phyloP scores from a whole-genome alignment of 1,139 yeast species.

The Kodamaea anthophila region DNA sequence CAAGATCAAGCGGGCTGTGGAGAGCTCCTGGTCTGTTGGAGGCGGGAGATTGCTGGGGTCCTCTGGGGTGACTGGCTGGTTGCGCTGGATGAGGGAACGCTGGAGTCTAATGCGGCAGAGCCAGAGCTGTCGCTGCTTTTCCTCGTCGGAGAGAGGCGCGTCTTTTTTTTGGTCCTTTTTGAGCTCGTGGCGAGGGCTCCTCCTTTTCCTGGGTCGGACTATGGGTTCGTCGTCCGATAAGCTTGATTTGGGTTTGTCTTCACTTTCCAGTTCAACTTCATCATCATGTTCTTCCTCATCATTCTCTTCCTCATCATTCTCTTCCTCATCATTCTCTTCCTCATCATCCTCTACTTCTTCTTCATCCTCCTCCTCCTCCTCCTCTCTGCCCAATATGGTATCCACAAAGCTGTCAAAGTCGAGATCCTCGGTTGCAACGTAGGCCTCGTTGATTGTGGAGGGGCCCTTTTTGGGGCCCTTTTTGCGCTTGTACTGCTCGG shows the following conservation, averaged over 20 bases:
- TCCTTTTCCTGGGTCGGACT: conserved; percentile 6
- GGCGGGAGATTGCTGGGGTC: conserved; percentile 30
- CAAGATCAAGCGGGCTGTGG: conserved; percentile 46
- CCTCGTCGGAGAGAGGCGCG: conserved; percentile 25
- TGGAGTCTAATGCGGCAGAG: conserved; percentile 42
- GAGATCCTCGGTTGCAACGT: conserved; percentile 34
- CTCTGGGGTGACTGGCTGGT: conserved; percentile 34
- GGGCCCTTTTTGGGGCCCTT: conserved; percentile 19
- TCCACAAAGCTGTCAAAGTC: conserved; percentile 35
- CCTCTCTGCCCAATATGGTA: conserved; percentile 20
- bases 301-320: conserved; percentile 14
- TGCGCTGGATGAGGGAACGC: conserved; percentile 40
- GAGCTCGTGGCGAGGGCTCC: background rate
- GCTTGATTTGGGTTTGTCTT: conserved; percentile 6
- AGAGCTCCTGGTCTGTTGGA: conserved; percentile 50
- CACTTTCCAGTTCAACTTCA: conserved; percentile 8
- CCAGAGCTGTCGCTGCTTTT: conserved; percentile 43
- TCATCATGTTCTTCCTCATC: conserved; percentile 9
- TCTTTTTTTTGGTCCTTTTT: conserved; percentile 3
- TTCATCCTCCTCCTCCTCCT: conserved; percentile 20
- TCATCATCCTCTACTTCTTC: conserved; percentile 26
- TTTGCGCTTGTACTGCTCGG: conserved; percentile 16
- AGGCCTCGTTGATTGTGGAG: conserved; percentile 33
- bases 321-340: conserved; percentile 23
- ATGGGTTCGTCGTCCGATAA: conserved; percentile 6